Base-by-base conservation (phyloP, 2,329 filamentous ascomycete genomes). In the Epichloe glyceriae region DNA sequence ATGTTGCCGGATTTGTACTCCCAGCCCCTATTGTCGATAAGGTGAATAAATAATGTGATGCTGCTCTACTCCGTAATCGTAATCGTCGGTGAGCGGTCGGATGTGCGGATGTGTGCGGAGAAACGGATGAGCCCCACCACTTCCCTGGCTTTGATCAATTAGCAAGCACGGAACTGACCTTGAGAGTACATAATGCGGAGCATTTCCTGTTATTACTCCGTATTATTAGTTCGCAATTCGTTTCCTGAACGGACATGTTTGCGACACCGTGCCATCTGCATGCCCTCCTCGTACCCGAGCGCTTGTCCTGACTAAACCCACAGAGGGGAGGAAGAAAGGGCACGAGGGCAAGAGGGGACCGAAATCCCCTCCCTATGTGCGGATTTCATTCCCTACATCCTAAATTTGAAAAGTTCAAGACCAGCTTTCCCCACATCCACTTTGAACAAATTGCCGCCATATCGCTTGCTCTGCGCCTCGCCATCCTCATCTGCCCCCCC, bases 381-480 rank as follows among this genome's bases (percentile, higher is more conserved):
- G 10, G 30, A 30, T 30, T 35, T n/a, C n/a, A 10, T 14, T 41
- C 37, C 10, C 53, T 56, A 62, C 53, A 82, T 67, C 67, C 75
- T 82, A 65, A 86, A 88, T 64, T 80, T 74, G 66, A 82, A 79
- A 55, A 79, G 73, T 49, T 74, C 71, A 61, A 82, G 59, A 0
- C 88, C 87, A 59, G 67, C 71, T 3, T 85, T 78, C 3, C 86
- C 87, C 54, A 95, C 87, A 62, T 93, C 79, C 46, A 91, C 76
- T 64, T 75, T 80, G 68, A 88, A 95, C 54, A 93, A 62, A 26
- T 77, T 82, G 2, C 90, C 89, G 35, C 82, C 80, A 53, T 79
- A 76, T 65, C 74, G 74, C 59, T 74, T 74, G 59, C 81, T 84
- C 5, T 79, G 77, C 56, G 80, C 75, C 11, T 51, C 52, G 44